These are phyloP conservation scores for Kodamaea alishanica DNA, from an alignment of 1,139 yeast genomes.

Conservation along the genomic window DNA sequence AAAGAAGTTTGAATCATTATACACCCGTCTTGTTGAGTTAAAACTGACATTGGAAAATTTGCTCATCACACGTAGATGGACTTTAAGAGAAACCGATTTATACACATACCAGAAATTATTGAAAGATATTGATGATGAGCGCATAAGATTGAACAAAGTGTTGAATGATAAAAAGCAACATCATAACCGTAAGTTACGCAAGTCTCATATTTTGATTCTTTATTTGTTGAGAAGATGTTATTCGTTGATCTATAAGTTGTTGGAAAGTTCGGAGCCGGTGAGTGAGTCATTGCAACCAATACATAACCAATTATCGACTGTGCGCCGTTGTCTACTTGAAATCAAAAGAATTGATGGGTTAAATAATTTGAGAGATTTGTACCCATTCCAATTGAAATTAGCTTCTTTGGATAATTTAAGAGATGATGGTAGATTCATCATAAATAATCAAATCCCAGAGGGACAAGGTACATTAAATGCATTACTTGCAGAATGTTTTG, in stretches of 20 bases:
- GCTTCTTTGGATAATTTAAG: conserved; percentile 85
- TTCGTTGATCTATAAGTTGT: conserved; percentile 78
- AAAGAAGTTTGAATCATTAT: conserved; percentile 23
- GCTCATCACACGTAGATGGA: conserved; percentile 92
- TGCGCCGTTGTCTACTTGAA: conserved; percentile 82
- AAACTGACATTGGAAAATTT: conserved; percentile 76
- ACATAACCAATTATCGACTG: conserved; percentile 89
- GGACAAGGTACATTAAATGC: conserved; percentile 95
- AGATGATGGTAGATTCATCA: conserved; percentile 85
- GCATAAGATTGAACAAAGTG: conserved; percentile 46
- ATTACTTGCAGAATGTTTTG: conserved; percentile 88
- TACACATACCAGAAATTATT: conserved; percentile 74
- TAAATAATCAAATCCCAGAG: conserved; percentile 86
- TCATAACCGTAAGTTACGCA: conserved; percentile 23
- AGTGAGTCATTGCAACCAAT: conserved; percentile 88
- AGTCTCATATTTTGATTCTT: conserved; percentile 60
- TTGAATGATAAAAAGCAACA: conserved; percentile 15
- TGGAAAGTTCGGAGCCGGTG: conserved; percentile 93
- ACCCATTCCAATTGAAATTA: conserved; percentile 92
- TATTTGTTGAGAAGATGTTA: conserved; percentile 86
- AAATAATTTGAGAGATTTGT: conserved; percentile 78
- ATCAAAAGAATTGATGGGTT: conserved; percentile 91
- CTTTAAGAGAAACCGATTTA: conserved; percentile 89
- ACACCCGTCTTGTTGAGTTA: conserved; percentile 50
- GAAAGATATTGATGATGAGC: conserved; percentile 65